Conservation (phyloP, 2,329 filamentous ascomycete genomes). For the Phialocephala sp. region DNA sequence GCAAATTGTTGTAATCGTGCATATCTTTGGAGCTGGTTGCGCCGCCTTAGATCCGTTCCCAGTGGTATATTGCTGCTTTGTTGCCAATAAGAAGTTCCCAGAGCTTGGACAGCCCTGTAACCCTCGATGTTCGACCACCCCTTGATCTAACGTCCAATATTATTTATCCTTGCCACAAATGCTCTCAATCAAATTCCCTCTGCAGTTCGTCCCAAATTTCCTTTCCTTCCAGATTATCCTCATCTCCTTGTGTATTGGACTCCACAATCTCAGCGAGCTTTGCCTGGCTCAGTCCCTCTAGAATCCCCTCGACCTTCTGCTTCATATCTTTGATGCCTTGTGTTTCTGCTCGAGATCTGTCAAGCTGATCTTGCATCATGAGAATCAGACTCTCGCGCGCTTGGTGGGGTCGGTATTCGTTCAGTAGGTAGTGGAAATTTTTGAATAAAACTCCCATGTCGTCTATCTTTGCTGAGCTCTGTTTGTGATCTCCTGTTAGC, state of each 20-base stretch:
- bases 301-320: conserved; percentile 73
- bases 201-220: conserved; percentile 53
- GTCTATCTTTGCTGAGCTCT: conserved; percentile 73
- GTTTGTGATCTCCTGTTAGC: conserved; percentile 28
- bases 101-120: no score
- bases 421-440: conserved; percentile 92
- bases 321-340: conserved; percentile 69
- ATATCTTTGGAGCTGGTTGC: not conserved
- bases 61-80: no score
- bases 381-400: conserved; percentile 85
- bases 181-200: conserved; percentile 44
- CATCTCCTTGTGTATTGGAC: conserved; percentile 23
- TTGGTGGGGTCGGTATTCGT: conserved; percentile 93
- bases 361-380: conserved; percentile 85
- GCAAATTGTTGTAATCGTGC: no score
- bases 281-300: conserved; percentile 69
- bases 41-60: no score
- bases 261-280: conserved; percentile 26
- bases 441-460: conserved; percentile 84
- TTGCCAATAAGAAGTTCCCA: no score
- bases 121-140: no score
- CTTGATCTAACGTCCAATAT: no score
- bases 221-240: conserved; percentile 29
- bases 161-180: not conserved
- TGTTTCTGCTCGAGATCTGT: conserved; percentile 75